phyloP scores from a whole-genome alignment of 2,329 filamentous ascomycete genomes.

The Aspergillus quadricinctus region DNA sequence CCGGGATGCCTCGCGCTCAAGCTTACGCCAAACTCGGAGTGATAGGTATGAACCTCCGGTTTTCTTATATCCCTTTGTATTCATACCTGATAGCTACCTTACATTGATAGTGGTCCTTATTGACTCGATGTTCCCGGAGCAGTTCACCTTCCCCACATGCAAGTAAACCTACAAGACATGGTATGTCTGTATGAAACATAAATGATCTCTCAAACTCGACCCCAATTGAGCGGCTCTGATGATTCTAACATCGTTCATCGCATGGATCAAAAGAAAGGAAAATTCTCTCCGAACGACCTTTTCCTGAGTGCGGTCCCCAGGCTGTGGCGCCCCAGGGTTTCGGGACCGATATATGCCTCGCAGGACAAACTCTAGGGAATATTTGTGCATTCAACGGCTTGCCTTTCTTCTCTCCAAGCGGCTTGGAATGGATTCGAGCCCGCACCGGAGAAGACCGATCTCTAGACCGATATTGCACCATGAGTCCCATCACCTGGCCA shows the following conservation, averaged over 20 bases:
- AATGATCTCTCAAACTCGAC: too few species aligned
- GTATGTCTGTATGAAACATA: background rate
- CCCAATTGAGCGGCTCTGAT: background rate
- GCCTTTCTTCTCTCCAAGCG: constrained; percentile 7
- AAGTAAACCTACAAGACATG: background rate
- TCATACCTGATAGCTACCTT: background rate
- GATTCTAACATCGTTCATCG: background rate
- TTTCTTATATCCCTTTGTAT: background rate
- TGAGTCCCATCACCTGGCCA: background rate
- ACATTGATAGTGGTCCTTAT: background rate
- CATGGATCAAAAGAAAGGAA: background rate
- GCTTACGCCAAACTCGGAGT: background rate
- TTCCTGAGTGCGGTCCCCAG: background rate
- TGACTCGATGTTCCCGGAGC: background rate
- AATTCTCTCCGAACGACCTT: background rate
- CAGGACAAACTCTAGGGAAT: constrained; percentile 3
- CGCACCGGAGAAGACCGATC: constrained; percentile 3
- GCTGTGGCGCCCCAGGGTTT: background rate
- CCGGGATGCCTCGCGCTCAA: background rate
- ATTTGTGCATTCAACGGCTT: constrained; percentile 9
- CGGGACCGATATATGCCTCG: background rate
- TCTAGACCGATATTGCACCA: constrained; percentile 2
- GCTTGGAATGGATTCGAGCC: constrained; percentile 6
- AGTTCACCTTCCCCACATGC: background rate
- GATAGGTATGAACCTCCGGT: background rate